Base-by-base conservation (phyloP, 257 asterid species). In the Datura wrightii region DNA sequence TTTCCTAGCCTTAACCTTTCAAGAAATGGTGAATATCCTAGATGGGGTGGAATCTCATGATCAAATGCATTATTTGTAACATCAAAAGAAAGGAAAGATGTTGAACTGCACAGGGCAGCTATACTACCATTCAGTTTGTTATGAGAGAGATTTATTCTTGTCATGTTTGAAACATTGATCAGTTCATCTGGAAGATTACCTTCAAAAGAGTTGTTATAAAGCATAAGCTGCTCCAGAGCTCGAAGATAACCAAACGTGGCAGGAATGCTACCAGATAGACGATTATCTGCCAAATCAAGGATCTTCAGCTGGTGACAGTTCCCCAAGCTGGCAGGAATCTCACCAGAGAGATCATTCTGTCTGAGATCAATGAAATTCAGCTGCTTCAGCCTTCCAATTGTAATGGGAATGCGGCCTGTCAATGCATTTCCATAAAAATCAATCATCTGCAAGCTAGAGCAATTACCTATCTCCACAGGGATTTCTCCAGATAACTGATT, bases 241-340 rank as follows among this genome's bases (percentile, higher is more conserved):
- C 15, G 85, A 79, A 96, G 95, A 84, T 79, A 82, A 4, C 95
- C 97, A n/a, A 94, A 78, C 5, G 93, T 90, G 1, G 92, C 87
- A 1, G 99, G 99, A 59, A 96, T 85, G 82, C 78, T 14, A n/a
- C 99, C 97, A 3, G 95, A 92, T n/a, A 94, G 44, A 5, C 63
- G 91, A 83, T 96, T 96, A 86, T 96, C 98, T 5, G 99, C 99
- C 86, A 96, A 88, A 84, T 94, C 99, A 67, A 96, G 94, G 44
- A 86, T 90, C 2, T 90, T 87, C 34, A 96, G 93, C 31, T 83
- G 91, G 39, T 67, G 88, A 84, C 97, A 96, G 89, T 85, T 89
- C 3, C 99, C 97, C 88, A 96, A 84, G 81, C 92, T 89, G 66
- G 94, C 86, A 8, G 98, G 99, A 72, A 96, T 89, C 41, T 89